A percentile compares a stretch with the other conserved stretches of the same genome.
phyloP scores from a whole-genome alignment of 331 rosid species.

The Dryas integrifolia region DNA sequence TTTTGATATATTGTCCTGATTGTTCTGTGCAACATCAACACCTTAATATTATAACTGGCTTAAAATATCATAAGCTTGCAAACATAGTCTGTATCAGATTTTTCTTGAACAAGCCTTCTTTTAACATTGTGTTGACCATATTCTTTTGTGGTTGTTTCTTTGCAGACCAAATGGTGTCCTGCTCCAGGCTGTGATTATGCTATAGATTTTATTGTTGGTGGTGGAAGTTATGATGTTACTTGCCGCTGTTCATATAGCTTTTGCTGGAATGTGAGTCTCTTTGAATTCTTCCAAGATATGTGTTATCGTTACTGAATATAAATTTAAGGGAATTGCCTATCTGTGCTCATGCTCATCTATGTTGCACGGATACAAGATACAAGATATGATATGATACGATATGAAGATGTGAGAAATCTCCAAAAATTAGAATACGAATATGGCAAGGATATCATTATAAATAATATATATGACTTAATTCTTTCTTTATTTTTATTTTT shows the following conservation, averaged over 20 bases:
- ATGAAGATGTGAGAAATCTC: not conserved
- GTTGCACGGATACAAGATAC: not conserved
- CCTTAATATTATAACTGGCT: not conserved
- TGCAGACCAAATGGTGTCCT: conserved; percentile 94
- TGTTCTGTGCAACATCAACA: not conserved
- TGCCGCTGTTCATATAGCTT: conserved; percentile 84
- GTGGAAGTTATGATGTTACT: conserved; percentile 86
- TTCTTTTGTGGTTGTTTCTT: conserved; percentile 15
- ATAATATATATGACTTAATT: not conserved
- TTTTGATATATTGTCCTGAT: not conserved
- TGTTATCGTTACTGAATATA: not conserved
- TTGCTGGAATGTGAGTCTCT: conserved; percentile 79
- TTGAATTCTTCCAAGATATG: not conserved
- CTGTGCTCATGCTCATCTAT: not conserved
- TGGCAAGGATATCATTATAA: not conserved
- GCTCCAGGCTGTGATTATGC: conserved; percentile 94
- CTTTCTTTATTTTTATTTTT: not conserved
- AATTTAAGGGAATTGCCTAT: not conserved
- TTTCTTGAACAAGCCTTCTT: not conserved
- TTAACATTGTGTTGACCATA: not conserved
- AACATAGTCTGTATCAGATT: not conserved
- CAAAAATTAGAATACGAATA: not conserved
- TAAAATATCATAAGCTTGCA: not conserved
- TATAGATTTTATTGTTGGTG: conserved; percentile 80
- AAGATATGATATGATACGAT: not conserved